phyloP scores from a whole-genome alignment of 1,139 yeast genomes.

The Taiozyma onychis region DNA sequence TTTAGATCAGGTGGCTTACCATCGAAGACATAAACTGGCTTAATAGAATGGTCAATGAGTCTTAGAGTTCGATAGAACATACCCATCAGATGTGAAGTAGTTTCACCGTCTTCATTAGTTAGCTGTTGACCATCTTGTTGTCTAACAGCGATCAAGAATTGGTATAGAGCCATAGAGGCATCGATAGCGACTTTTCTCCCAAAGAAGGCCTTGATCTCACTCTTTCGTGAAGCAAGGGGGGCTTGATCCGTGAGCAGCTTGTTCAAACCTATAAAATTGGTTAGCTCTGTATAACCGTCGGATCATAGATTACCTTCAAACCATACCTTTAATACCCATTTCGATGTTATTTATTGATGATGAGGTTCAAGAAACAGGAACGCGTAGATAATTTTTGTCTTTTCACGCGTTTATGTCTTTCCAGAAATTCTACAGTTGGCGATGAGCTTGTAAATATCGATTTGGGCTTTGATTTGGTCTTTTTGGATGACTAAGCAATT shows the following conservation, averaged over 20 bases:
- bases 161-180: slow-evolving; percentile 87
- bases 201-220: slow-evolving; percentile 78
- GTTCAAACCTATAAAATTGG: slow-evolving; percentile 34
- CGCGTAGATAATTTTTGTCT: not conserved
- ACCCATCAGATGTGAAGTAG: slow-evolving; percentile 94
- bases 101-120: slow-evolving; percentile 83
- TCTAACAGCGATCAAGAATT: slow-evolving; percentile 90
- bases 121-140: slow-evolving; percentile 96
- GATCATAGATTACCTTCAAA: not conserved
- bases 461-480: too few relatives aligned
- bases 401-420: not conserved
- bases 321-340: slow-evolving; percentile 26
- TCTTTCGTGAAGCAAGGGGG: slow-evolving; percentile 70
- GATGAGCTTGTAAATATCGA: not conserved
- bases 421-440: not conserved
- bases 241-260: slow-evolving; percentile 80
- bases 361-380: not conserved
- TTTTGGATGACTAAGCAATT: too few relatives aligned
- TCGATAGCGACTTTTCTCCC: slow-evolving; percentile 94
- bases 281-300: not conserved
- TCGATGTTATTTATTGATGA: not conserved
- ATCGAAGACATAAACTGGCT: slow-evolving; percentile 95
- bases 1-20: slow-evolving; percentile 86
- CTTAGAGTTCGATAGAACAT: slow-evolving; percentile 89
- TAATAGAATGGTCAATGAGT: slow-evolving; percentile 84